Evolutionary conservation across 805 yeast genomes (phyloP), one percentile per base, ranked within the genome.

Genomic region (Candida argentea): DNA sequence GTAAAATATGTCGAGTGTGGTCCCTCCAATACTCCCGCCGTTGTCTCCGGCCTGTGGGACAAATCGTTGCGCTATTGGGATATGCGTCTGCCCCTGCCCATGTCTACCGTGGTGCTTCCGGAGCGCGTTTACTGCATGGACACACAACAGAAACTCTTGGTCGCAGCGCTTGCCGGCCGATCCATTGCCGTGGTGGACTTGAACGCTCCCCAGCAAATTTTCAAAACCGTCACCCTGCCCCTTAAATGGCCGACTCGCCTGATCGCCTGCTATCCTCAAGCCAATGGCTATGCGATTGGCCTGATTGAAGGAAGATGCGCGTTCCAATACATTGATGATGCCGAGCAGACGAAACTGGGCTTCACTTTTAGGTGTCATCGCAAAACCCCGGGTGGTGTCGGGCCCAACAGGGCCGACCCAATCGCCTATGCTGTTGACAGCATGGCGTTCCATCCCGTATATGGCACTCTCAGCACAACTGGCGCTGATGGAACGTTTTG

Each of bases 361-460:
- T 91, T 89, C 52, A 78, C 95, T 4, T 91, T 91, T 70, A 83
- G 84, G 51, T 91, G 98, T 55, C 98, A 91, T 51, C 73, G 98
- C 42, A 85, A 79, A 45, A 60, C 65, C 20, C 37, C 33, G 12
- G 67, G 78, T 11, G 44, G 54, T 16, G 45, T 65, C 32, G 32
- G 47, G 24, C 31, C 47, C 14, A 30, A 46, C 15, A 28, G 35
- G 24, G 30, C 49, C 24, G 87, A 80, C 44, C 69, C 76, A 14
- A 69, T 70, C 24, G 77, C 89, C 18, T 89, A 77, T 49, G 59
- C 95, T 1, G 76, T 91, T 24, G 84, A 86, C 51, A 65, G 82
- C 27, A 78, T 91, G 26, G 62, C 72, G 5, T 84, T 87, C 64
- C 96, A 91, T 48, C 97, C 97, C 4, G 61, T 71, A 9, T 76